phyloP scores from a whole-genome alignment of 192 early-diverging fungal genomes.

The Podila verticillata region DNA sequence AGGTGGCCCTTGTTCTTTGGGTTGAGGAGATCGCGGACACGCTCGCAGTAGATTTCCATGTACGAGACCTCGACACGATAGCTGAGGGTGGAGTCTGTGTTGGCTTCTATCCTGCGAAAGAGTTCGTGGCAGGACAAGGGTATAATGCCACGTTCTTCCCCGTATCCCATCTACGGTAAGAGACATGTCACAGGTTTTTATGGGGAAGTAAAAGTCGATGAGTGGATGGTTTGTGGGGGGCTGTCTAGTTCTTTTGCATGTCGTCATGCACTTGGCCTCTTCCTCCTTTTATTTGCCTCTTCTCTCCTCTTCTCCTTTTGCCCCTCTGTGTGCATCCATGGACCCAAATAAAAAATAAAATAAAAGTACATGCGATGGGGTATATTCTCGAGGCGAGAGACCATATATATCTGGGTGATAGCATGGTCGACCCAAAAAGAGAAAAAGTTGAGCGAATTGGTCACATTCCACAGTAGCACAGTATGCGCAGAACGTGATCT shows the following conservation, averaged over 20 bases:
- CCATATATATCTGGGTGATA: too few species aligned
- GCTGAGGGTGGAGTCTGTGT: conserved; percentile 52
- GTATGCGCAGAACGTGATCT: neutral
- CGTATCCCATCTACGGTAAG: conserved; percentile 77
- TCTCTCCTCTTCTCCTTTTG: neutral
- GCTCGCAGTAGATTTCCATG: conserved; percentile 93
- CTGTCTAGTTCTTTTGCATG: neutral
- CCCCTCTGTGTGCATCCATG: too few species aligned
- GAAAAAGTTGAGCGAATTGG: neutral
- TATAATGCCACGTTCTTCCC: conserved; percentile 85
- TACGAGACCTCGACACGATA: conserved; percentile 86
- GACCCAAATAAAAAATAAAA: too few species aligned
- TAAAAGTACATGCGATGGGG: too few species aligned
- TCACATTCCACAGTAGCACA: conserved; percentile 5
- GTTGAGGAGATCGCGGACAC: conserved; percentile 83
- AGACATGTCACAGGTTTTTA: neutral
- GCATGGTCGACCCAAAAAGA: neutral
- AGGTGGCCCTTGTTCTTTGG: conserved; percentile 79
- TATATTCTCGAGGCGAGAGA: too few species aligned
- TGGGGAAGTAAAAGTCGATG: too few species aligned
- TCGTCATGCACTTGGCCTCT: neutral
- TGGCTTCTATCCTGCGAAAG: conserved; percentile 71
- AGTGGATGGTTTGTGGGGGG: too few species aligned
- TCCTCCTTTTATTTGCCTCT: neutral
- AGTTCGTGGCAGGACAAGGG: conserved; percentile 85